Conservation (phyloP, 1,284 basidiomycete genomes). For the Sanghuangporus weigelae region DNA sequence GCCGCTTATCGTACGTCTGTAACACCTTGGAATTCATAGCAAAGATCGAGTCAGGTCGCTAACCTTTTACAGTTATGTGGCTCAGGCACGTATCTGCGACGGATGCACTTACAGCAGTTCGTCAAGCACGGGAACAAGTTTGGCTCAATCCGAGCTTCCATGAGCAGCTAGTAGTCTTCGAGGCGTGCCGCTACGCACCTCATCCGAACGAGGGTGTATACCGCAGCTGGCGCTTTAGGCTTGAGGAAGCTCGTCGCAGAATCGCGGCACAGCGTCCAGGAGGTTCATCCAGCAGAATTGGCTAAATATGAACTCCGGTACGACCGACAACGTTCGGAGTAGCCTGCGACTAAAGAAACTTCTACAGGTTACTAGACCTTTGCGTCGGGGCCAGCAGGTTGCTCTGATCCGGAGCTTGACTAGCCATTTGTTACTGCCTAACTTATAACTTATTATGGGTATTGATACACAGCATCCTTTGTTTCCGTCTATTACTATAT, state of each 20-base stretch:
- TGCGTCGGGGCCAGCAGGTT: too few species aligned
- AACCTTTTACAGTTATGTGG: slow-evolving; percentile 16
- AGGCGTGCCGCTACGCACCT: slow-evolving; percentile 15
- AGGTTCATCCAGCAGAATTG: slow-evolving; percentile 1
- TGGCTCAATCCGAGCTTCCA: slow-evolving; percentile 19
- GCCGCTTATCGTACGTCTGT: slow-evolving; percentile 14
- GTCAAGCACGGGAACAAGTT: slow-evolving; percentile 16
- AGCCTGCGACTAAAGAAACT: too few species aligned
- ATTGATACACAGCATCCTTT: too few species aligned
- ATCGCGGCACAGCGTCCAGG: slow-evolving; percentile 7
- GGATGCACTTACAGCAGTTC: slow-evolving; percentile 15
- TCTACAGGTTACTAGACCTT: too few species aligned
- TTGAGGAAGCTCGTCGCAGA: slow-evolving; percentile 14
- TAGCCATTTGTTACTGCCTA: too few species aligned
- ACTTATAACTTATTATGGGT: too few species aligned
- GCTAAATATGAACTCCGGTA: background rate
- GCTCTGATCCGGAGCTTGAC: too few species aligned
- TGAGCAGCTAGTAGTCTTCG: slow-evolving; percentile 17
- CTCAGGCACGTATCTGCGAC: slow-evolving; percentile 16
- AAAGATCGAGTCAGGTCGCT: background rate
- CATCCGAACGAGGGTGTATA: slow-evolving; percentile 15
- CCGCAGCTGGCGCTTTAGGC: slow-evolving; percentile 12
- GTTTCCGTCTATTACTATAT: too few species aligned
- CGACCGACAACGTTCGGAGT: background rate
- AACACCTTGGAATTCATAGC: background rate